A percentile compares a stretch with the other conserved stretches of the same genome.
Evolutionary conservation across 495 filamentous ascomycete species (phyloP).

Genomic region (Hypoxylon subgilvum): DNA sequence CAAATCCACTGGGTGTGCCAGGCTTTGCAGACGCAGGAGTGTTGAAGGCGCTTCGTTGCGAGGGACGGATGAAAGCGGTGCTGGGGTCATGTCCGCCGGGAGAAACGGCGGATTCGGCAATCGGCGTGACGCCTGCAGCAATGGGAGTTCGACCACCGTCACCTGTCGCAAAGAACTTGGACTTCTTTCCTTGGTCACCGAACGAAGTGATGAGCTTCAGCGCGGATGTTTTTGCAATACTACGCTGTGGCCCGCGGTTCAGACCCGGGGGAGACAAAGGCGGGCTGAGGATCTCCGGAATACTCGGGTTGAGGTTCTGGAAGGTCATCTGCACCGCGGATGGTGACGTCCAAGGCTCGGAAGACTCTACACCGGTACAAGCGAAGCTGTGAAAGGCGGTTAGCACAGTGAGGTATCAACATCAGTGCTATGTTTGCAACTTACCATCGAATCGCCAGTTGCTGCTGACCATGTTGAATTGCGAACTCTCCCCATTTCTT

Average conservation of each 20-base stretch:
- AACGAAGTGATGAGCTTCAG: slow-evolving; percentile 95
- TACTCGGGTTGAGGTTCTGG: slow-evolving; percentile 52
- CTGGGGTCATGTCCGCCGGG: slow-evolving; percentile 69
- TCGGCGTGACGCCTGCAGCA: slow-evolving; percentile 81
- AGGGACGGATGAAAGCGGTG: slow-evolving; percentile 69
- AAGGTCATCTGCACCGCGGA: slow-evolving; percentile 72
- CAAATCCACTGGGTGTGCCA: slow-evolving; percentile 72
- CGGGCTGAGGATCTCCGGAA: slow-evolving; percentile 62
- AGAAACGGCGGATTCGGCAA: slow-evolving; percentile 87
- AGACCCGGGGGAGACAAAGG: slow-evolving; percentile 62
- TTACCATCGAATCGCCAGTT: slow-evolving; percentile 87
- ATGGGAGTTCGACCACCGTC: slow-evolving; percentile 79
- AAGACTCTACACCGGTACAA: slow-evolving; percentile 75
- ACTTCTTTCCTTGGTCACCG: slow-evolving; percentile 63
- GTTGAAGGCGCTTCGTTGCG: slow-evolving; percentile 59
- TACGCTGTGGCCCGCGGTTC: slow-evolving; percentile 60
- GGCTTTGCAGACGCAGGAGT: slow-evolving; percentile 77
- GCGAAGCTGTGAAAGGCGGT: slow-evolving; percentile 62
- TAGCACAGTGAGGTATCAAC: neutral
- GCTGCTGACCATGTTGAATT: slow-evolving; percentile 81
- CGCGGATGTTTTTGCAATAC: slow-evolving; percentile 76
- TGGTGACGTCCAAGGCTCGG: slow-evolving; percentile 83
- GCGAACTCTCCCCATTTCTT: slow-evolving; percentile 95
- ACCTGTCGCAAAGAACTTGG: slow-evolving; percentile 69
- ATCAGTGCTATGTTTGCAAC: slow-evolving; percentile 23